These are phyloP conservation scores for Phytophthora kernoviae DNA, from an alignment of 352 stramenopile genomes.

Conservation along the genomic window DNA sequence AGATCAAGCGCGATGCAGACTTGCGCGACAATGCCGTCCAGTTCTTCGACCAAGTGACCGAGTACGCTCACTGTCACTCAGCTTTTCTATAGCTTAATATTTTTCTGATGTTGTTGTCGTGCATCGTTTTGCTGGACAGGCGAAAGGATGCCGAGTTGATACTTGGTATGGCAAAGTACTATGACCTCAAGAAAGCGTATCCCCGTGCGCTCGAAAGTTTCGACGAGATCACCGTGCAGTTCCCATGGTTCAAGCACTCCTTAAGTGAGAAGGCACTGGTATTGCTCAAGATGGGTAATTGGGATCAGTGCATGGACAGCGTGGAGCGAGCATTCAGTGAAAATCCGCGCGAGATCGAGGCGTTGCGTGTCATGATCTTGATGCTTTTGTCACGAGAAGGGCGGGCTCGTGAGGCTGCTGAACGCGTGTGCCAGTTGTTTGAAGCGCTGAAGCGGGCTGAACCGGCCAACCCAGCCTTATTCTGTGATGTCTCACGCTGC, in stretches of 20 bases:
- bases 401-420: constrained; percentile 51
- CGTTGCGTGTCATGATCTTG: constrained; percentile 67
- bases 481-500: constrained; percentile 63
- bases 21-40: constrained; percentile 61
- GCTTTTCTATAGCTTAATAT: background rate
- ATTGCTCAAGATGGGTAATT: constrained; percentile 84
- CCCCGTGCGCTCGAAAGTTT: constrained; percentile 63
- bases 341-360: constrained; percentile 74
- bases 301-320: constrained; percentile 85
- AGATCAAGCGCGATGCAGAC: constrained; percentile 72
- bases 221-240: constrained; percentile 81
- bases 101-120: constrained; percentile 5
- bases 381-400: constrained; percentile 74
- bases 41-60: constrained; percentile 69
- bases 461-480: constrained; percentile 71
- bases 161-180: constrained; percentile 73
- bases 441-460: constrained; percentile 76
- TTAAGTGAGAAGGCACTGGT: constrained; percentile 84
- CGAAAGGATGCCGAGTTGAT: constrained; percentile 74
- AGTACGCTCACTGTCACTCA: constrained; percentile 37
- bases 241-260: constrained; percentile 83
- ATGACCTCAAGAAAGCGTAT: constrained; percentile 79
- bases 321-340: constrained; percentile 71
- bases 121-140: constrained; percentile 24
- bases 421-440: constrained; percentile 64